Evolutionary conservation across 1,284 basidiomycete species (phyloP), one percentile per base, ranked within the genome.

Genomic region (Ustilago loliicola): DNA sequence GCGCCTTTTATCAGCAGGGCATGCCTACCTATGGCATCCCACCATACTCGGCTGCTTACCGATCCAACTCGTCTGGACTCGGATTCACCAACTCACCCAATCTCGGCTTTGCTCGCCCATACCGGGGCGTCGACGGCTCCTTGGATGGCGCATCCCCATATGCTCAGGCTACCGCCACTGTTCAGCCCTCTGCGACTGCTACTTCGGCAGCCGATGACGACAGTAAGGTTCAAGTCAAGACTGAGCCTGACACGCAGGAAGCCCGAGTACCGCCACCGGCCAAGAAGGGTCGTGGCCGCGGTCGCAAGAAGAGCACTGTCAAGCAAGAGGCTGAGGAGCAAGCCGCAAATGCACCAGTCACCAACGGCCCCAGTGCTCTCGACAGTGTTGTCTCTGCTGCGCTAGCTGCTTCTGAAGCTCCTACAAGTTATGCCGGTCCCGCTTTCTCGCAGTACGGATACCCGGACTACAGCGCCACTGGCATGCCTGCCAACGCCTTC

Each of bases 1-100:
- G 65, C 29, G 77, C 79, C 36, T 82, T 82, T 42, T 80, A 80
- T 52, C 78, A 80, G 56, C 78, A 80, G 55, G 78, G 79, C 36
- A 60, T 74, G 32, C 77, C 77, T 9, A 74, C 77, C 19, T 79
- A 78, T 21, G 77, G 68, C 40, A 75, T 79, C 23, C 77, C 72
- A n/a, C 77, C 77, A 1, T 79, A 79, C 38, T 69, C 77, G 40
- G 65, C 72, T 45, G 66, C 73, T 47, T 76, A 76, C 25, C 73
- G 73, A 25, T 76, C 73, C 61, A 68, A 38, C 65, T 76, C 73
- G 3, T 76, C 73, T 21, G 72, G 59, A 11, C 59, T 79, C 23
- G 69, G 72, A 29, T 79, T 75, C 64, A 75, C 77, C n/a, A 66
- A 75, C 34, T 79, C 77, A 10, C 77, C 77, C 62, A 75, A 72